Conservation (phyloP, 352 stramenopile genomes). For the Globisporangium solare region DNA sequence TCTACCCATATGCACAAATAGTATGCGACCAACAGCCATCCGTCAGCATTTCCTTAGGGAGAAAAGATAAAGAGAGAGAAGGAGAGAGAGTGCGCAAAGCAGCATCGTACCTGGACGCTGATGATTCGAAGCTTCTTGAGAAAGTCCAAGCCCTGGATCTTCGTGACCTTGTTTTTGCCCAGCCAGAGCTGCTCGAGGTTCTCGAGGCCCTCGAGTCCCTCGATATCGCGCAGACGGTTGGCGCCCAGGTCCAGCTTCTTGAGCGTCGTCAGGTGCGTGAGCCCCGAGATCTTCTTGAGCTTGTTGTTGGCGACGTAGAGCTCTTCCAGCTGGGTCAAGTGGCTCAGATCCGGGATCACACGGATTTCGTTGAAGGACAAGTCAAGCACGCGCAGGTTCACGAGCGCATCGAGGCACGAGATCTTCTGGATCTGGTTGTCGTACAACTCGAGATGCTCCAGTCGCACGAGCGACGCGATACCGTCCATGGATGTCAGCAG, state of each 20-base stretch:
- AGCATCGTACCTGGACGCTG: slow-evolving; percentile 43
- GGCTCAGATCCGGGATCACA: slow-evolving; percentile 74
- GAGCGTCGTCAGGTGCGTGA: slow-evolving; percentile 82
- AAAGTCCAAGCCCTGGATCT: slow-evolving; percentile 81
- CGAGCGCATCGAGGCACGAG: slow-evolving; percentile 45
- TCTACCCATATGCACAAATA: slow-evolving; percentile 50
- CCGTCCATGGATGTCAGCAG: slow-evolving; percentile 74
- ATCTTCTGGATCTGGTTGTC: slow-evolving; percentile 96
- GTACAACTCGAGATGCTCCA: slow-evolving; percentile 96
- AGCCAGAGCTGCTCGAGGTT: slow-evolving; percentile 96
- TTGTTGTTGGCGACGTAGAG: slow-evolving; percentile 98
- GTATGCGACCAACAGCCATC: not conserved
- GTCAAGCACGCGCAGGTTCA: slow-evolving; percentile 86
- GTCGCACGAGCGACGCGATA: slow-evolving; percentile 50
- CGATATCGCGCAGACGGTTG: slow-evolving; percentile 93
- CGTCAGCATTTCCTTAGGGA: not conserved
- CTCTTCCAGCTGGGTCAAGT: slow-evolving; percentile 86
- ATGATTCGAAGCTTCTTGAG: slow-evolving; percentile 88
- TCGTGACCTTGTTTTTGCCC: slow-evolving; percentile 98
- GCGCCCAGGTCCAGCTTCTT: slow-evolving; percentile 95
- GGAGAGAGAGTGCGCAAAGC: too few species aligned
- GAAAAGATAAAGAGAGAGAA: too few species aligned
- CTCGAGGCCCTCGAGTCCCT: slow-evolving; percentile 86
- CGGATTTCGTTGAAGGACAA: slow-evolving; percentile 97
- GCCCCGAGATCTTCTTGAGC: slow-evolving; percentile 92